Evolutionary conservation across 306 rosid genomes (phyloP).

Genomic region (Fragaria iinumae): DNA sequence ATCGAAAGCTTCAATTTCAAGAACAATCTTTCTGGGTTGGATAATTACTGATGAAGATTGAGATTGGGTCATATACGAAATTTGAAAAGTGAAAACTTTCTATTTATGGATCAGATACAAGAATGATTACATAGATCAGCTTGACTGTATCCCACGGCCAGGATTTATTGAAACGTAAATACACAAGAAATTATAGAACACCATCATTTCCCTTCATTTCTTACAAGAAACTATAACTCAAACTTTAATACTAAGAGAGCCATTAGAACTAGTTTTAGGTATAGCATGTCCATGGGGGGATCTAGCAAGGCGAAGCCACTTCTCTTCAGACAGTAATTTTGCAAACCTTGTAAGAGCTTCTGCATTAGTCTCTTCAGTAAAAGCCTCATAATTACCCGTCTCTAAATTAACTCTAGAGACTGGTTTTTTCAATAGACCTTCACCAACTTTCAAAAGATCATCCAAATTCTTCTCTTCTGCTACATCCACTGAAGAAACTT

Average conservation of each 20-base stretch:
- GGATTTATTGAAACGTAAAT: not conserved
- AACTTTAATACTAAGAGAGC: not conserved
- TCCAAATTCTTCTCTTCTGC: conserved; percentile 38
- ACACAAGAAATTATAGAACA: not conserved
- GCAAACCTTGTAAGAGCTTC: conserved; percentile 59
- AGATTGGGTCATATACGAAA: too few relatives aligned
- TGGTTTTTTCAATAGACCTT: conserved; percentile 30
- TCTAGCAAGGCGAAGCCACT: conserved; percentile 38
- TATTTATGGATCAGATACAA: not conserved
- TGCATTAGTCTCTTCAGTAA: conserved; percentile 36
- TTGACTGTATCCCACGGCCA: too few relatives aligned
- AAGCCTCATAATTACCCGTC: conserved; percentile 33
- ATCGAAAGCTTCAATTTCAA: too few relatives aligned
- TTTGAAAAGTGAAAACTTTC: too few relatives aligned
- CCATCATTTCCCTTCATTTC: not conserved
- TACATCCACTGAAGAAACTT: conserved; percentile 29
- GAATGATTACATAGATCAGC: not conserved
- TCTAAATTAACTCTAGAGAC: conserved; percentile 38
- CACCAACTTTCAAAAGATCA: conserved; percentile 45
- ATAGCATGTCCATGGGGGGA: conserved; percentile 34
- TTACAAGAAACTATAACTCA: not conserved
- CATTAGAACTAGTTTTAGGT: not conserved
- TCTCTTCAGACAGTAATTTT: conserved; percentile 46
- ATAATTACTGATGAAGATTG: too few relatives aligned
- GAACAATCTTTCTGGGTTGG: too few relatives aligned